Evolutionary conservation across 495 filamentous ascomycete genomes (phyloP).

Genomic region (Xylaria nigripes): DNA sequence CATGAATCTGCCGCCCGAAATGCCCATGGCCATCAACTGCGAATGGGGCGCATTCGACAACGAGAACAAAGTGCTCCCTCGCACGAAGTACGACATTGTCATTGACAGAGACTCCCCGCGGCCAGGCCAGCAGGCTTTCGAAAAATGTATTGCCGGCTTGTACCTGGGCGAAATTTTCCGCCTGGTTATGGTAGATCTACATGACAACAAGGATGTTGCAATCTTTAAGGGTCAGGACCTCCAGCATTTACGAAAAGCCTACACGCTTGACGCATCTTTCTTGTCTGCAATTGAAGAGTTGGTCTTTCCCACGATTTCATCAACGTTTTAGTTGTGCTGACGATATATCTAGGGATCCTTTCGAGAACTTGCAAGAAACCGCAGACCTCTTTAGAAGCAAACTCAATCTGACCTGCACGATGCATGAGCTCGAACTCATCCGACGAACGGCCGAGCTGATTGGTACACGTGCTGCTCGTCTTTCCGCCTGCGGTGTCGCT

Average conservation of each 20-base stretch:
- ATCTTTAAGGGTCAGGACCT: conserved; percentile 83
- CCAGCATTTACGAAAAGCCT: conserved; percentile 66
- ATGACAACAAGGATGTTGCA: conserved; percentile 64
- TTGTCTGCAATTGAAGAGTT: conserved; percentile 89
- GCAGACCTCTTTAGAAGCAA: conserved; percentile 66
- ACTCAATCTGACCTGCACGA: conserved; percentile 58
- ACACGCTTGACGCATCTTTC: conserved; percentile 86
- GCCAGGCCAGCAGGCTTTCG: conserved; percentile 90
- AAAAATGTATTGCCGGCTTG: conserved; percentile 96
- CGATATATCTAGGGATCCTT: conserved; percentile 58
- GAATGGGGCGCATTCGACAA: conserved; percentile 99
- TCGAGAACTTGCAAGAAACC: conserved; percentile 86
- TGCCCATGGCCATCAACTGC: conserved; percentile 97
- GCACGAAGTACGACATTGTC: conserved; percentile 73
- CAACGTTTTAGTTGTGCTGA: background rate
- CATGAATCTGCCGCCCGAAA: conserved; percentile 81
- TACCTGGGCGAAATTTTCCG: conserved; percentile 96
- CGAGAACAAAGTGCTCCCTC: conserved; percentile 84
- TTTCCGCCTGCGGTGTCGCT: conserved; percentile 88
- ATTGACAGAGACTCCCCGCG: conserved; percentile 91
- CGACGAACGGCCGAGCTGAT: conserved; percentile 87
- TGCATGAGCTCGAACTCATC: conserved; percentile 74
- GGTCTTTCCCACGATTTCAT: conserved; percentile 13
- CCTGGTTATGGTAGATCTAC: conserved; percentile 74
- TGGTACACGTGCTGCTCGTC: conserved; percentile 83